Base-by-base conservation (phyloP, 2,329 filamentous ascomycete genomes). In the Rutstroemia sp. region DNA sequence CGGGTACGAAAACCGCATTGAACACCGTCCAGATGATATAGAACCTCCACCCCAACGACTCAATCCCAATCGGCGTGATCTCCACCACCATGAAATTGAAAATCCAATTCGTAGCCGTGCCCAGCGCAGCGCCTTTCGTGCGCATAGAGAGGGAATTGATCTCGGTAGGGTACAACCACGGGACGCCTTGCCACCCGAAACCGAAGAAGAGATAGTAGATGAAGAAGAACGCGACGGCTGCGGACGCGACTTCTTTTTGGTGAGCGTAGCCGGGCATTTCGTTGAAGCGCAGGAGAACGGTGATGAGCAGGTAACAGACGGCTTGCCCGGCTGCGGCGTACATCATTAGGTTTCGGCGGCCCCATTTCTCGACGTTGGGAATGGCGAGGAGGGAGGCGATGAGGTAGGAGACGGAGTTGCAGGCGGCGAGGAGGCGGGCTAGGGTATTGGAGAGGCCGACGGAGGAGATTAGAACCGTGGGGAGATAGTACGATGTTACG, bases 281-380 rank as follows among this genome's bases (percentile, higher is more conserved):
- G 57, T 61, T 47, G 64, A 66, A 7, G 68, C 68, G 48, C 3
- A 56, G 48, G 3, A 83, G 73, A 30, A 88, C 76, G 1, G 53
- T 55, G 1, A 55, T 55, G 7, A 55, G 16, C 1, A 55, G 53
- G 81, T 78, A 86, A 89, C 88, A 49, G 81, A 83, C 66, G n/a
- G 81, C 81, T 74, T 84, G 83, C 0, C 82, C 82, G 23, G 78
- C 72, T 0, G 82, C 81, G 51, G 86, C 86, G 60, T 88, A 81
- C 12, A 90, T 71, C 84, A 91, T 89, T 58, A 90, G 78, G 64
- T 81, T 80, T n/a, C 87, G 78, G 30, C 87, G 82, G 10, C 85
- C 85, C 4, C 85, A 79, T 1, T 79, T 77, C 69, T 78, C 76
- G 48, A 78, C 75, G 2, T 72, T 68, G 8, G 70, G 71, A 1